Base-by-base conservation (phyloP, 2,329 filamentous ascomycete species). In the Aspergillus jensenii region DNA sequence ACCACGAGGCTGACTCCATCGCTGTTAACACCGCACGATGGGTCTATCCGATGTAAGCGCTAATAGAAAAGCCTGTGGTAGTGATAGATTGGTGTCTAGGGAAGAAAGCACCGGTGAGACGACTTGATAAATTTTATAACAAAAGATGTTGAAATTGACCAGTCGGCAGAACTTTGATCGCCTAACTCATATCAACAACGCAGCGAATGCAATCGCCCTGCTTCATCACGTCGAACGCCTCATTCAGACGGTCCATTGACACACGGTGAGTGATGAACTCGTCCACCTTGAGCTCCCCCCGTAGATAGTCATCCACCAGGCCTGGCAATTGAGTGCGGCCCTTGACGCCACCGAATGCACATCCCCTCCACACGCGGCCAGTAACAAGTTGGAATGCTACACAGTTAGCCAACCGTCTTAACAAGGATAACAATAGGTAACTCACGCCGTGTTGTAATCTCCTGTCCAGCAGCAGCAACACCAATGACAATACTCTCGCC, bases 191-290 rank as follows among this genome's bases (percentile, higher is more conserved):
- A 63, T 87, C 86, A 55, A 97, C 90, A 8, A 98, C 95, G 67
- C 91, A 96, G 64, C 95, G 90, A 72, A 99, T 97, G 79, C 95
- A 99, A 78, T 98, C 93, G 59, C 95, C 95, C 60, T 87, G 84
- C 84, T 97, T 96, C 95, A 99, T 99, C 68, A 89, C 87, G 64
- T 91, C 85, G 71, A 96, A 99, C 17, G 92, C 93, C 52, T 83
- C 81, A 82, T 98, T 98, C 78, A 99, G 96, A 70, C 90, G 86
- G 59, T 80, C 79, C 45, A 99, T 81, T 3, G 83, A 84, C 81
- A 96, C 91, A 68, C 93, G 87, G 81, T 99, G 95, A 31, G 95
- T 99, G 81, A 99, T 98, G 82, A 98, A 98, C 81, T 99, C 95
- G 74, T 98, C 93, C 47, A 98, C 95, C 87, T 97, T 98, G 73